Conservation (phyloP, 768 basidiomycete genomes). For the Lactifluus subvellereus region DNA sequence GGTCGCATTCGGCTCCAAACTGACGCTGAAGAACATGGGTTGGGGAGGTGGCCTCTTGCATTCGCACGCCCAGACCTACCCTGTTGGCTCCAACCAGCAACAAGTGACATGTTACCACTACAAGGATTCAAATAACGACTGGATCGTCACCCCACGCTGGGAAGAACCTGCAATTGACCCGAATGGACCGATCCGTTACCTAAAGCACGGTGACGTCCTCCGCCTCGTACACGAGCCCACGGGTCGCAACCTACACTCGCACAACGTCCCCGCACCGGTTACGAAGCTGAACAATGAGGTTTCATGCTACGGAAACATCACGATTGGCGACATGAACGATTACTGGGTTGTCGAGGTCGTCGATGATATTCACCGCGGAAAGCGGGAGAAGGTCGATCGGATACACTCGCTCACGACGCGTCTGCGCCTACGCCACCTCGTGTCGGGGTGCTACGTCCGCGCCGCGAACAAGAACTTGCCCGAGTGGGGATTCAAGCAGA, state of each 20-base stretch:
- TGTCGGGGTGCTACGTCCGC: conserved; percentile 79
- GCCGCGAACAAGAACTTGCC: conserved; percentile 87
- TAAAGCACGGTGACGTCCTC: conserved; percentile 71
- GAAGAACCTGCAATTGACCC: conserved; percentile 61
- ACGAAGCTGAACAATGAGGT: conserved; percentile 89
- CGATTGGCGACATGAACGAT: conserved; percentile 83
- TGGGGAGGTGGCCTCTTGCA: conserved; percentile 96
- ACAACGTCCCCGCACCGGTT: conserved; percentile 80
- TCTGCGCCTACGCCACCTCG: conserved; percentile 73
- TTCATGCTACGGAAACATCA: conserved; percentile 87
- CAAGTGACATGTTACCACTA: conserved; percentile 99
- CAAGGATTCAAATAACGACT: conserved; percentile 97
- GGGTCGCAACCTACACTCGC: conserved; percentile 88
- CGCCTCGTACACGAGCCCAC: conserved; percentile 81
- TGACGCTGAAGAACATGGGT: conserved; percentile 95
- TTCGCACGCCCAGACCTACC: conserved; percentile 94
- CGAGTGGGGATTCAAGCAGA: conserved; percentile 99
- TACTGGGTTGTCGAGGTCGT: conserved; percentile 92
- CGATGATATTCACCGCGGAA: conserved; percentile 74
- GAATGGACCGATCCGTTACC: conserved; percentile 60
- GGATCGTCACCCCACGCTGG: conserved; percentile 79
- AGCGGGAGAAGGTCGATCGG: conserved; percentile 47
- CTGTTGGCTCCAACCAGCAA: conserved; percentile 86
- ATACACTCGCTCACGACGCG: conserved; percentile 92
- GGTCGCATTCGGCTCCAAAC: conserved; percentile 80